Conservation (phyloP, 1,139 yeast species). For the Pichia sp. region DNA sequence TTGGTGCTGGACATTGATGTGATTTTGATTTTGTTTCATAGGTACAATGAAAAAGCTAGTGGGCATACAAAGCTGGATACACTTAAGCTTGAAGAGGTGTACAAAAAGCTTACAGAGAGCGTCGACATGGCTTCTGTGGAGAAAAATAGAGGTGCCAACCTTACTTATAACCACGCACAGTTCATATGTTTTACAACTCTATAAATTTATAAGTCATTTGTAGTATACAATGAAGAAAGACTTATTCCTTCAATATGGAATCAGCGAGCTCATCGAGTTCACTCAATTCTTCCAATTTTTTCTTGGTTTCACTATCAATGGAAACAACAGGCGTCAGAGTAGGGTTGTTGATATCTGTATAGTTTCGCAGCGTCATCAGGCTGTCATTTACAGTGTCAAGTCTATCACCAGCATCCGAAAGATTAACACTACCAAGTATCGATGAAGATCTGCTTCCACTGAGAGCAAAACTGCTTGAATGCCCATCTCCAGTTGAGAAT, state of each 20-base stretch:
- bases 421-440: too few species aligned
- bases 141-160: constrained; percentile 15
- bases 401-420: too few species aligned
- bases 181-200: constrained; percentile 19
- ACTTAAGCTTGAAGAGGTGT: constrained; percentile 13
- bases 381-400: constrained; percentile 6
- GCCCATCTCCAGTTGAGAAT: not conserved
- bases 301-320: not conserved
- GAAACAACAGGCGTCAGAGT: too few species aligned
- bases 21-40: constrained; percentile 17
- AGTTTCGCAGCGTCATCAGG: constrained; percentile 4
- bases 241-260: constrained; percentile 17
- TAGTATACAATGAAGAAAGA: not conserved
- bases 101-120: constrained; percentile 16
- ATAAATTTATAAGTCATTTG: not conserved
- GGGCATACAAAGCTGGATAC: constrained; percentile 15
- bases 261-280: constrained; percentile 30
- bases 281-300: constrained; percentile 26
- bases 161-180: constrained; percentile 20
- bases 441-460: too few species aligned
- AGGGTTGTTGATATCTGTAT: not conserved
- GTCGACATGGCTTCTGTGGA: constrained; percentile 14
- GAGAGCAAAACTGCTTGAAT: not conserved
- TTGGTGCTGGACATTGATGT: constrained; percentile 22
- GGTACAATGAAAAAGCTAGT: constrained; percentile 15